Evolutionary conservation across 768 basidiomycete species (phyloP).

Genomic region (Kwoniella sp.): DNA sequence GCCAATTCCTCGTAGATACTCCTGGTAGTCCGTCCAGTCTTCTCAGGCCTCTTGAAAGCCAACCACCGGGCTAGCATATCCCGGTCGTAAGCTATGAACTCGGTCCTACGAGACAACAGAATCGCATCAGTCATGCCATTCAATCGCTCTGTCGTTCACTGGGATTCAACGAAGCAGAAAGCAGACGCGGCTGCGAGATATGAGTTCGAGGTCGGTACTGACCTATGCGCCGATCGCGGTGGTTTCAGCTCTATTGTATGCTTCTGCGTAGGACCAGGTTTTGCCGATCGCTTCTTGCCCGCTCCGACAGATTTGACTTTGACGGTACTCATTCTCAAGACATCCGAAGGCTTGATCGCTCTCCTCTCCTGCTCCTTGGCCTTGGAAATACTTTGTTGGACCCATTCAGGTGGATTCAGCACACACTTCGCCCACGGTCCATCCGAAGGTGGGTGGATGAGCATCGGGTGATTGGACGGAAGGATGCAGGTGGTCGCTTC

Average conservation of each 20-base stretch:
- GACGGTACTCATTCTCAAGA: not conserved
- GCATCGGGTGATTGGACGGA: not conserved
- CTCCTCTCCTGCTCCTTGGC: slow-evolving; percentile 3
- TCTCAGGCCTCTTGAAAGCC: slow-evolving; percentile 14
- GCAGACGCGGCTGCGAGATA: too few species aligned
- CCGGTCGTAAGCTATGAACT: slow-evolving; percentile 24
- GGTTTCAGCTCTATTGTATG: not conserved
- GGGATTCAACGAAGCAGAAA: too few species aligned
- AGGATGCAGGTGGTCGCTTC: slow-evolving; percentile 9
- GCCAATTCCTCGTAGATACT: slow-evolving; percentile 18
- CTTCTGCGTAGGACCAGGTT: not conserved
- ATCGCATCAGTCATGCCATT: too few species aligned
- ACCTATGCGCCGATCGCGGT: not conserved
- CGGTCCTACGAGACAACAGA: too few species aligned
- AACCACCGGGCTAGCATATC: slow-evolving; percentile 26
- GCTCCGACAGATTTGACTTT: not conserved
- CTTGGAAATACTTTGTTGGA: slow-evolving; percentile 3
- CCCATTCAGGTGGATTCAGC: slow-evolving; percentile 10
- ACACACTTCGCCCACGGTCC: not conserved
- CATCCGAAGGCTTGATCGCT: not conserved
- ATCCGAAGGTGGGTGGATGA: not conserved
- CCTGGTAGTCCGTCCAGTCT: slow-evolving; percentile 18
- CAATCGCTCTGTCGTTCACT: too few species aligned
- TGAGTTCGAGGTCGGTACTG: too few species aligned
- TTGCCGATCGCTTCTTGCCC: not conserved